Conservation (phyloP, 2,329 filamentous ascomycete genomes). For the Beauveria sp. region DNA sequence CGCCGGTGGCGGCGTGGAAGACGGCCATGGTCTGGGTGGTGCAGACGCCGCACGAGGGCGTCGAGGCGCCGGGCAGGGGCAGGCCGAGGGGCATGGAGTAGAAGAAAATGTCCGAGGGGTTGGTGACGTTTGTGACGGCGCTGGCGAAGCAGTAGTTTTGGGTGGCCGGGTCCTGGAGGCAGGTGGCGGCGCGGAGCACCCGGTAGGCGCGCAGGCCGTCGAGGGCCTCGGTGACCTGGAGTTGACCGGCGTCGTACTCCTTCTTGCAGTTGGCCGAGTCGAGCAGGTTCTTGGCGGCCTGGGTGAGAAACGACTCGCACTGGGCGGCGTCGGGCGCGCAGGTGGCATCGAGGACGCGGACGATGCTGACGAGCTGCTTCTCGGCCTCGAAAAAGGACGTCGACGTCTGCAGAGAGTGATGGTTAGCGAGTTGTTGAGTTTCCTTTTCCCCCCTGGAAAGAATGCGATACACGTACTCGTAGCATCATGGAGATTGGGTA, state of each 20-base stretch:
- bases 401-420: constrained; percentile 54
- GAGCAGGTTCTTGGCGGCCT: constrained; percentile 59
- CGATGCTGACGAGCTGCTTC: constrained; percentile 63
- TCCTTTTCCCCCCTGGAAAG: no score
- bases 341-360: constrained; percentile 68
- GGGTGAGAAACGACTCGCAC: constrained; percentile 59
- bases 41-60: constrained; percentile 71
- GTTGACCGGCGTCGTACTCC: constrained; percentile 62
- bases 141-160: constrained; percentile 74
- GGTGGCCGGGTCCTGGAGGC: constrained; percentile 59
- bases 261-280: constrained; percentile 56
- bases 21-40: constrained; percentile 74
- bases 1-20: constrained; percentile 61
- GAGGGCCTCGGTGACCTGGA: constrained; percentile 66
- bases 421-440: no score
- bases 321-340: constrained; percentile 60
- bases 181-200: constrained; percentile 71
- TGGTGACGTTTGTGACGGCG: constrained; percentile 68
- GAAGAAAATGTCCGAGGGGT: constrained; percentile 65
- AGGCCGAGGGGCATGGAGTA: constrained; percentile 82
- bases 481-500: constrained; percentile 80
- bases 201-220: constrained; percentile 70
- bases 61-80: constrained; percentile 54
- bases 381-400: constrained; percentile 74
- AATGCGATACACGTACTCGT: constrained; percentile 44